Evolutionary conservation across 257 asterid genomes (phyloP), one percentile per base, ranked within the genome.

Genomic region (Nyctanthes arbortristis): DNA sequence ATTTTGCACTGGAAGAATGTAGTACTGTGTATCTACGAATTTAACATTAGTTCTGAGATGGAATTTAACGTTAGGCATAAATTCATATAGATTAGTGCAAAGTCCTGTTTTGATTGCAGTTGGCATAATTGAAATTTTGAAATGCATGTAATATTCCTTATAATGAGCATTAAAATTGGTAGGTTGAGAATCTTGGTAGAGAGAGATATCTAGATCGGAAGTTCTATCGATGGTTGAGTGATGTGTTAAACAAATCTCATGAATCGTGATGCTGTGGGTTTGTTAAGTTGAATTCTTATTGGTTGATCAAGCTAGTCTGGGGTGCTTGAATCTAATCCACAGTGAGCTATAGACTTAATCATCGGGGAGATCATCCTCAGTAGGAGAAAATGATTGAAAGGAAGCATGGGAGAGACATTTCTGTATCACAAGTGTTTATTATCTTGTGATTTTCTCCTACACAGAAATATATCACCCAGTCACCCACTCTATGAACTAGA

Each of bases 241-340:
- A 63, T 62, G 56, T 45, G 11, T 45, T 45, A 18, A 1, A 45
- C 24, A 18, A 33, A 12, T 29, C n/a, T 67, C 35, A 11, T 62
- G 39, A 33, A 43, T 62, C 29, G 22, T 33, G 29, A 57, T 7
- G 39, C 30, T 27, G 28, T 65, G 61, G 7, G 7, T 49, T 61
- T 10, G 36, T 32, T 49, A 11, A 35, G 56, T 45, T 3, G 18
- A 11, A 45, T 45, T 45, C 56, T 31, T 31, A 36, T 30, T 57
- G 37, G 45, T 29, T 9, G n/a, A 43, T 70, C 35, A 29, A 62
- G 75, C 69, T 33, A 18, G 39, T 52, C 9, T 43, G 18, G 27
- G 56, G 27, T 63, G 24, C 27, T 29, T 9, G 29, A 32, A 1
- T 30, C 54, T 71, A 55, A 14, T 14, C 18, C 3, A n/a, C 6